These are phyloP conservation scores for Silene coronaria DNA, from an alignment of 179 eudicot genomes.

Conservation along the genomic window DNA sequence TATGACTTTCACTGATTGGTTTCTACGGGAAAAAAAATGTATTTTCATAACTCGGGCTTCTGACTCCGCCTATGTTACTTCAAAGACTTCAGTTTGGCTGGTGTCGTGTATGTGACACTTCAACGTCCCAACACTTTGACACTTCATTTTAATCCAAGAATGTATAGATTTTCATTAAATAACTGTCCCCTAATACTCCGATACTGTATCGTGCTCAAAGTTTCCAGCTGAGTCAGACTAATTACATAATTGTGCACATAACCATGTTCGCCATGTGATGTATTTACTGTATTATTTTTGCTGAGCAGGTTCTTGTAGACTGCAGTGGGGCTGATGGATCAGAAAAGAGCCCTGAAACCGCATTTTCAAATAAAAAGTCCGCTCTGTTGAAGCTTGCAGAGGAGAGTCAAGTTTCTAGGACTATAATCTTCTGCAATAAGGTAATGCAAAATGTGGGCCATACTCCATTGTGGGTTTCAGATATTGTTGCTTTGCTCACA, in stretches of 20 bases:
- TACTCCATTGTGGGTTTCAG: not conserved
- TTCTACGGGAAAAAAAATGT: not conserved
- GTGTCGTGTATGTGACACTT: no score
- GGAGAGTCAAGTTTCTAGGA: constrained; percentile 59
- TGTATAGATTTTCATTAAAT: no score
- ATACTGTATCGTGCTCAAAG: not conserved
- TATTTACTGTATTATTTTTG: constrained; percentile 14
- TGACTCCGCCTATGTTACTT: not conserved
- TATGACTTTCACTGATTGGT: not conserved
- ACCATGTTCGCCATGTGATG: not conserved
- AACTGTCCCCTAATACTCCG: no score
- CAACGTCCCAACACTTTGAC: no score
- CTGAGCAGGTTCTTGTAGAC: constrained; percentile 71
- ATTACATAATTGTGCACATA: not conserved
- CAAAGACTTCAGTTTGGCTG: no score
- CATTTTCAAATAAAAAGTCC: constrained; percentile 74
- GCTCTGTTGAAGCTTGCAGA: constrained; percentile 75
- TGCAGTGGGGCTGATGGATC: constrained; percentile 81
- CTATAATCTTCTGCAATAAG: constrained; percentile 91
- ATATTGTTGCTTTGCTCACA: constrained; percentile 8
- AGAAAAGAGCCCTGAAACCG: constrained; percentile 80
- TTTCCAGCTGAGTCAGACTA: not conserved
- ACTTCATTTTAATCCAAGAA: no score
- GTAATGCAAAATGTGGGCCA: constrained; percentile 28
- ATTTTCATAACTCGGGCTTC: not conserved